phyloP scores from a whole-genome alignment of 805 yeast genomes.

The Candida suzukii region DNA sequence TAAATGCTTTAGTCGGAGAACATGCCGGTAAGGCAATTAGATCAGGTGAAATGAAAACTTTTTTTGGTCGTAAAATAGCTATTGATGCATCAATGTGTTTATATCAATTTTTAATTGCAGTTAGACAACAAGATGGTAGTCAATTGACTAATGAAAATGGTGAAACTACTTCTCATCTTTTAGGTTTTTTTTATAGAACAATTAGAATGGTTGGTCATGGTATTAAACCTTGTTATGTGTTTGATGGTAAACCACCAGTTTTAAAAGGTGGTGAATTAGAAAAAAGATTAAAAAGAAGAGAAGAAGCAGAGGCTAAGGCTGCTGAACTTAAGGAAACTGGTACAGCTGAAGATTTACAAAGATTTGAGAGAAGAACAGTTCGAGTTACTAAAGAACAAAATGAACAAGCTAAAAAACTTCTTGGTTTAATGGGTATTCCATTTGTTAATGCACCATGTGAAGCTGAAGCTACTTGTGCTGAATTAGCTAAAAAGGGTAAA shows the following conservation, averaged over 20 bases:
- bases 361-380: conserved; percentile 81
- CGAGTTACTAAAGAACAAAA: conserved; percentile 85
- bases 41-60: conserved; percentile 72
- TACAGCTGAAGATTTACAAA: conserved; percentile 65
- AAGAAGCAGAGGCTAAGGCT: conserved; percentile 72
- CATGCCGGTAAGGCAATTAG: conserved; percentile 81
- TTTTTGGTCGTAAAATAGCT: conserved; percentile 95
- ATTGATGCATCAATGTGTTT: conserved; percentile 96
- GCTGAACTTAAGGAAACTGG: conserved; percentile 77
- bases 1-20: conserved; percentile 80
- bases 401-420: conserved; percentile 81
- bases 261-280: conserved; percentile 89
- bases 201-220: conserved; percentile 85
- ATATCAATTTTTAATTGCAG: conserved; percentile 93
- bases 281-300: conserved; percentile 73
- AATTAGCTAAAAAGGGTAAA: conserved; percentile 78
- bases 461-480: conserved; percentile 99
- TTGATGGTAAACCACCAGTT: conserved; percentile 97
- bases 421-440: conserved; percentile 92
- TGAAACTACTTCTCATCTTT: conserved; percentile 86
- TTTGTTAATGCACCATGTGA: conserved; percentile 92
- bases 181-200: conserved; percentile 96
- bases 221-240: conserved; percentile 93
- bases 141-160: conserved; percentile 85
- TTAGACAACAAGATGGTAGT: conserved; percentile 94